Evolutionary conservation across 306 rosid genomes (phyloP).

Genomic region (Begonia masoniana): DNA sequence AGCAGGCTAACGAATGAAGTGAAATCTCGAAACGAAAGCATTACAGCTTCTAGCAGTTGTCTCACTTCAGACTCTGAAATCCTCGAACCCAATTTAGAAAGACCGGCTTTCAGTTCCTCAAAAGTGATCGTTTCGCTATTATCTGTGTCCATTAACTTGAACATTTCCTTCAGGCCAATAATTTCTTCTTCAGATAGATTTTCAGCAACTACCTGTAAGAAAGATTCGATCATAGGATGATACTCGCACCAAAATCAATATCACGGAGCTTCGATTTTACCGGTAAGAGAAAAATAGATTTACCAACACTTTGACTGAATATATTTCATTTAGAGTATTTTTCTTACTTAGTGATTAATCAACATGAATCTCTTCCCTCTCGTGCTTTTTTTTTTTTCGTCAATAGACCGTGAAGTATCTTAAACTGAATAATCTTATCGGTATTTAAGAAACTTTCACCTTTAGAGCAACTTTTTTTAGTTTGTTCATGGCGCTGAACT

Average conservation of each 20-base stretch:
- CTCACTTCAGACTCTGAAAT: conserved; percentile 91
- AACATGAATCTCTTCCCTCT: neutral
- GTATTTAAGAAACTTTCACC: conserved; percentile 23
- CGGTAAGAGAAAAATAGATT: neutral
- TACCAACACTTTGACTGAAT: too few species aligned
- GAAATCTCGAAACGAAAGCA: conserved; percentile 1
- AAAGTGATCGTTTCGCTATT: conserved; percentile 89
- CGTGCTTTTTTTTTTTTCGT: neutral
- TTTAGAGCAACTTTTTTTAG: conserved; percentile 89
- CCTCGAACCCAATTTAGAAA: conserved; percentile 80
- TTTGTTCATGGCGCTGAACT: conserved; percentile 97
- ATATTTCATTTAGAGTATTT: neutral
- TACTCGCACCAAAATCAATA: too few species aligned
- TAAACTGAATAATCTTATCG: neutral
- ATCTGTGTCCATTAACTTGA: conserved; percentile 95
- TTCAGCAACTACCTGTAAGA: conserved; percentile 79
- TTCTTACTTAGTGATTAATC: neutral
- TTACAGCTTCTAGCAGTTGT: conserved; percentile 94
- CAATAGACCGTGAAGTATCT: neutral
- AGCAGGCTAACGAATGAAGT: neutral
- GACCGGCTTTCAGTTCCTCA: conserved; percentile 94
- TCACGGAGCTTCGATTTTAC: neutral
- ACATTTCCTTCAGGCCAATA: conserved; percentile 93
- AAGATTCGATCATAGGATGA: conserved; percentile 4
- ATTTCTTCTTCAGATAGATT: conserved; percentile 97